Conservation (phyloP, 179 eudicot genomes). For the Spergularia azorica region DNA sequence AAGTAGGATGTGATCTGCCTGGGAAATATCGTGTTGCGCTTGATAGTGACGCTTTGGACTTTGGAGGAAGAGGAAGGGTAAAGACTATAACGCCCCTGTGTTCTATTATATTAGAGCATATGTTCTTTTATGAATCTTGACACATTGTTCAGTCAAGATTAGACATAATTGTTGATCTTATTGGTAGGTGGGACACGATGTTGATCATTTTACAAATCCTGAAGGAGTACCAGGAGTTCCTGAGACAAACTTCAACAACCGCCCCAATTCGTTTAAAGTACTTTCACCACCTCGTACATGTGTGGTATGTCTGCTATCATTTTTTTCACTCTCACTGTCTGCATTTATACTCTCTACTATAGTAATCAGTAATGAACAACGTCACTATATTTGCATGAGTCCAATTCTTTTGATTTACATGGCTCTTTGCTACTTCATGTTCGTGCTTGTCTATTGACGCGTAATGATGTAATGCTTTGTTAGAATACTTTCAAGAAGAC, state of each 20-base stretch:
- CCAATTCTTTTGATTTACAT: neutral
- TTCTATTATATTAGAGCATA: neutral
- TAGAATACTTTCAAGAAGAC: neutral
- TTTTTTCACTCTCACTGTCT: neutral
- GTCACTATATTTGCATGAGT: neutral
- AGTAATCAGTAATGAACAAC: neutral
- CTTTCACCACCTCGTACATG: constrained; percentile 93
- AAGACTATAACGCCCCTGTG: constrained; percentile 25
- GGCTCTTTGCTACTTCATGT: neutral
- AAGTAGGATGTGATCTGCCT: constrained; percentile 97
- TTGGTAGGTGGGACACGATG: constrained; percentile 83
- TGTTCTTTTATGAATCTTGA: neutral
- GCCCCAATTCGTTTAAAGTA: constrained; percentile 93
- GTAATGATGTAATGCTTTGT: neutral
- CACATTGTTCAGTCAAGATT: neutral
- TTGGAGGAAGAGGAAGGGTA: constrained; percentile 98
- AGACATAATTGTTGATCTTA: neutral
- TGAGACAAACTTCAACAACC: constrained; percentile 93
- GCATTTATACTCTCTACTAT: too few species aligned
- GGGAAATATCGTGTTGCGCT: constrained; percentile 96
- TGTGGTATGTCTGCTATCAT: constrained; percentile 57
- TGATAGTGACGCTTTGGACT: constrained; percentile 92
- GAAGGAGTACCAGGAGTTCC: constrained; percentile 98
- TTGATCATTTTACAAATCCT: constrained; percentile 87
- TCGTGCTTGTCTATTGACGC: neutral